phyloP scores from a whole-genome alignment of 331 rosid species.

The Pyracantha coccinea region DNA sequence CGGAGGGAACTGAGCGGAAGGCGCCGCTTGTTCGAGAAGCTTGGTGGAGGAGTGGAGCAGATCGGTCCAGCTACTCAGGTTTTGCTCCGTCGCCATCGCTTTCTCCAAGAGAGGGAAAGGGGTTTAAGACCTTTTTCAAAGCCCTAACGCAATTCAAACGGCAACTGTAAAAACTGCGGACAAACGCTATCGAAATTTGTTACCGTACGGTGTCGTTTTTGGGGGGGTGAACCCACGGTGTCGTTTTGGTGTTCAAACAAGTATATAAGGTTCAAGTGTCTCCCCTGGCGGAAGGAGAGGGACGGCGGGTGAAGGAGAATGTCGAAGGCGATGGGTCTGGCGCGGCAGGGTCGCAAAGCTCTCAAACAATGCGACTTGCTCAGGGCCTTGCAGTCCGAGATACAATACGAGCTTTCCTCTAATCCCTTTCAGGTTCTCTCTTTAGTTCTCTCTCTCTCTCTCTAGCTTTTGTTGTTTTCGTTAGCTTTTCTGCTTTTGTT shows the following conservation, averaged over 20 bases:
- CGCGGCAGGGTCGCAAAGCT: conserved; percentile 34
- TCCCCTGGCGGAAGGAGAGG: background rate
- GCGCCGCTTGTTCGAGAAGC: conserved; percentile 98
- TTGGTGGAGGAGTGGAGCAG: conserved; percentile 89
- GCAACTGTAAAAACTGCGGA: background rate
- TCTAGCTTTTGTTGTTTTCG: background rate
- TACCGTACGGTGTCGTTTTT: no score
- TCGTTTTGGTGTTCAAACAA: no score
- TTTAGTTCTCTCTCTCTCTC: background rate
- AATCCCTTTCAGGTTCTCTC: conserved; percentile 53
- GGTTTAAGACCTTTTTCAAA: conserved; percentile 11
- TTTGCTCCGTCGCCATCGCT: conserved; percentile 68
- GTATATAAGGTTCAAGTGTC: no score
- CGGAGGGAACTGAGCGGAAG: conserved; percentile 97
- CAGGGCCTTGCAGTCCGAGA: conserved; percentile 58
- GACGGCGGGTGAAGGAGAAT: conserved; percentile 18
- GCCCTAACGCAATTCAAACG: conserved; percentile 21
- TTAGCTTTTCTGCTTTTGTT: background rate
- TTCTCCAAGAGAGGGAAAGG: conserved; percentile 9
- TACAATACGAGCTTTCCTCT: conserved; percentile 45
- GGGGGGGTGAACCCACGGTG: no score
- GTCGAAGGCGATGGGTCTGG: conserved; percentile 19
- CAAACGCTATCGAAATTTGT: background rate
- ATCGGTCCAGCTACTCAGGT: conserved; percentile 67
- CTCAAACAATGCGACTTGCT: conserved; percentile 46